Evolutionary conservation across 2,329 filamentous ascomycete species (phyloP).

Genomic region (Cytospora mali): DNA sequence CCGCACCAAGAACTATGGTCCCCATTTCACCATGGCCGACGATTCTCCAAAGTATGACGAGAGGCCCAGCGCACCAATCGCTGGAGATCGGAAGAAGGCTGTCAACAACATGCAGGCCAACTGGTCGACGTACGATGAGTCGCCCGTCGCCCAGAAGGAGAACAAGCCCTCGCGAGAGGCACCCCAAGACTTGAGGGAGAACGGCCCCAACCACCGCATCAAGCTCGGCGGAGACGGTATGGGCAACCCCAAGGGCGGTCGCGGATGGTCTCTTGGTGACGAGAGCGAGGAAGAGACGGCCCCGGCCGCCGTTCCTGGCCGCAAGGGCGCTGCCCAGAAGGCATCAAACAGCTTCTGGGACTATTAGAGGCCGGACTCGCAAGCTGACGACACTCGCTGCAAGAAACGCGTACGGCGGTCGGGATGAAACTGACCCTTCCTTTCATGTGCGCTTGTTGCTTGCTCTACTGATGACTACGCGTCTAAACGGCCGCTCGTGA

Average conservation of each 20-base stretch:
- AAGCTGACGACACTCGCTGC: slow-evolving; percentile 5
- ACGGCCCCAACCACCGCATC: slow-evolving; percentile 43
- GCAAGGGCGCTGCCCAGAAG: slow-evolving; percentile 44
- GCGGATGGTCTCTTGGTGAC: slow-evolving; percentile 62
- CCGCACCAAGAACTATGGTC: slow-evolving; percentile 74
- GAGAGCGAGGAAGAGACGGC: slow-evolving; percentile 49
- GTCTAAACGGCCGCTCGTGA: slow-evolving; percentile 40
- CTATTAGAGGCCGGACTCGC: slow-evolving; percentile 39
- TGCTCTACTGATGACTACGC: slow-evolving; percentile 32
- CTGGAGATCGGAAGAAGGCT: slow-evolving; percentile 66
- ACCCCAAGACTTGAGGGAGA: slow-evolving; percentile 28
- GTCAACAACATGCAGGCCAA: slow-evolving; percentile 73
- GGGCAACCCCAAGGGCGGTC: slow-evolving; percentile 60
- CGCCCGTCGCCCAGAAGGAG: slow-evolving; percentile 55
- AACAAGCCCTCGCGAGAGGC: slow-evolving; percentile 44
- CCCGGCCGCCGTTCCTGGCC: slow-evolving; percentile 40
- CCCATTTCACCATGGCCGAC: slow-evolving; percentile 78
- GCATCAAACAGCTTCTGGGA: slow-evolving; percentile 48
- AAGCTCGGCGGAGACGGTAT: slow-evolving; percentile 65
- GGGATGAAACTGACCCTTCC: slow-evolving; percentile 3
- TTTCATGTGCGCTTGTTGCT: neutral
- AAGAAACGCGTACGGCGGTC: slow-evolving; percentile 3
- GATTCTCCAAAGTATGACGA: slow-evolving; percentile 56
- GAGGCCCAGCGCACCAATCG: slow-evolving; percentile 39
- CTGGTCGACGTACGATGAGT: slow-evolving; percentile 60